Conservation (phyloP, 768 basidiomycete species). For the Agrocybe pediades region DNA sequence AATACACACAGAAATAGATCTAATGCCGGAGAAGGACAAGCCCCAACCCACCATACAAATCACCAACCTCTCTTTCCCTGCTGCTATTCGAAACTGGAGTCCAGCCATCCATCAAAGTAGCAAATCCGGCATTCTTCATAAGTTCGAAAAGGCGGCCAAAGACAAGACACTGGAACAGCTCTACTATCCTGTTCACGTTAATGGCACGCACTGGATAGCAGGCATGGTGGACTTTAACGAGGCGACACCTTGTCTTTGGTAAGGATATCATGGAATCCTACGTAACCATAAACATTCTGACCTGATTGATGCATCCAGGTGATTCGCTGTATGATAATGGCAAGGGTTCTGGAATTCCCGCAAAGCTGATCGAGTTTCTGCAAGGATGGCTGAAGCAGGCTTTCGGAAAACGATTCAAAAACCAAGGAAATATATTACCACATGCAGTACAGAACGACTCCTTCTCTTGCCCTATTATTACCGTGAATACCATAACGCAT, state of each 20-base stretch:
- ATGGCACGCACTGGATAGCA: conserved; percentile 7
- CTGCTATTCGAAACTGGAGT: not conserved
- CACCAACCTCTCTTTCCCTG: not conserved
- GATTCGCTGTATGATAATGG: not conserved
- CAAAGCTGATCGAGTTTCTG: not conserved
- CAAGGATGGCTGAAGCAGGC: no score
- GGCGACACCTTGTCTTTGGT: not conserved
- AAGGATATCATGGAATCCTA: not conserved
- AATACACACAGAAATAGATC: not conserved
- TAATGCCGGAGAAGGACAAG: no score
- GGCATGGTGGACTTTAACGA: not conserved
- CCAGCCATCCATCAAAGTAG: not conserved
- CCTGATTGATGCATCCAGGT: not conserved
- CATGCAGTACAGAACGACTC: no score
- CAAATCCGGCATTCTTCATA: no score
- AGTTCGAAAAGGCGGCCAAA: no score
- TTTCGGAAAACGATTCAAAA: no score
- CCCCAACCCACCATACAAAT: not conserved
- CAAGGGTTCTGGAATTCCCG: not conserved
- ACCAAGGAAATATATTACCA: no score
- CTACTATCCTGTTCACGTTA: conserved; percentile 8
- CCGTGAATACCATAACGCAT: no score
- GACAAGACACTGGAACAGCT: not conserved
- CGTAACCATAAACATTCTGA: no score
- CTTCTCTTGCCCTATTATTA: no score